A percentile compares a stretch with the other conserved stretches of the same genome.
These are phyloP conservation scores for Tricladium varicosporioides DNA, from an alignment of 2,329 filamentous ascomycete species.

Conservation along the genomic window DNA sequence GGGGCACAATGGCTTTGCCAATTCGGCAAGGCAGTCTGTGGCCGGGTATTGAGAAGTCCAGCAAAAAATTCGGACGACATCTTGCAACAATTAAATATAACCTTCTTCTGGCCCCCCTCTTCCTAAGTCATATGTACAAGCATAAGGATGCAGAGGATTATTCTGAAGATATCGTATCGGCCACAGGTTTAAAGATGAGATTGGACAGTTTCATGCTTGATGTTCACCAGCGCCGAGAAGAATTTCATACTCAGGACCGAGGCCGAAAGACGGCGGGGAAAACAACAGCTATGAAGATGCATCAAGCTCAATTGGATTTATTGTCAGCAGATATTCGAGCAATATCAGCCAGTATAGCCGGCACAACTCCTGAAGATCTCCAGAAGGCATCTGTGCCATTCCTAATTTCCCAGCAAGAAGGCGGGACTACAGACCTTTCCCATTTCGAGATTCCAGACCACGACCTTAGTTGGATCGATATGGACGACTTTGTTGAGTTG, in stretches of 20 bases:
- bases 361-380: slow-evolving; percentile 74
- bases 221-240: slow-evolving; percentile 88
- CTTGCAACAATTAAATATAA: slow-evolving; percentile 99
- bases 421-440: slow-evolving; percentile 68
- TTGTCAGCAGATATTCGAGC: slow-evolving; percentile 89
- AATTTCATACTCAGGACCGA: slow-evolving; percentile 79
- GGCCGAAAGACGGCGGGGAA: slow-evolving; percentile 73
- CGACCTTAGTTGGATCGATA: slow-evolving; percentile 95
- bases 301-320: slow-evolving; percentile 89
- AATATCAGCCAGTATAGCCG: slow-evolving; percentile 84
- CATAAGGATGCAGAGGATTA: slow-evolving; percentile 94
- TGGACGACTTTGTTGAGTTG: slow-evolving; percentile 98
- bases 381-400: slow-evolving; percentile 54
- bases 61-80: slow-evolving; percentile 97
- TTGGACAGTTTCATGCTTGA: slow-evolving; percentile 98
- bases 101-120: slow-evolving; percentile 84
- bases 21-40: slow-evolving; percentile 90
- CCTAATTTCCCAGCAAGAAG: slow-evolving; percentile 52
- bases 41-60: slow-evolving; percentile 91
- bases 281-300: slow-evolving; percentile 92
- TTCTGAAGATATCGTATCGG: slow-evolving; percentile 73
- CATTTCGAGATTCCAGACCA: slow-evolving; percentile 94
- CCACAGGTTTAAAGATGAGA: slow-evolving; percentile 93
- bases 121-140: slow-evolving; percentile 96
- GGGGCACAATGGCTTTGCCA: slow-evolving; percentile 89